These are phyloP conservation scores for Exobasidium cylindrosporum DNA, from an alignment of 1,284 basidiomycete species.

Conservation along the genomic window DNA sequence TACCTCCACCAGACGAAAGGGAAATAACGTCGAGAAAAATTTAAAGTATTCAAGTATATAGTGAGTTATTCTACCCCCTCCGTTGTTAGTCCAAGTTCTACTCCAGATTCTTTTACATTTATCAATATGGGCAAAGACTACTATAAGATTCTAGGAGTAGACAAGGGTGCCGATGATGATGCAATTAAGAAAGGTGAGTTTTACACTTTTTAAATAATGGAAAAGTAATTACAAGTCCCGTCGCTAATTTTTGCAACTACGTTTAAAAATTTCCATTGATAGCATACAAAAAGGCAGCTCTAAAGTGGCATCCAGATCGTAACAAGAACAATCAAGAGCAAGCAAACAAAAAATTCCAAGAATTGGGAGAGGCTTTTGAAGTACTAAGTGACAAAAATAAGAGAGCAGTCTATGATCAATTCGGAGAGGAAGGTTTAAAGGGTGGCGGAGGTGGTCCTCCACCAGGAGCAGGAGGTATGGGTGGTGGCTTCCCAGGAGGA, in stretches of 20 bases:
- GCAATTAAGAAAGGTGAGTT: slow-evolving; percentile 46
- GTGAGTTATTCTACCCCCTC: no score
- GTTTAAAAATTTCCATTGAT: neutral
- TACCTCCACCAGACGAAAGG: no score
- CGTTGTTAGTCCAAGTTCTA: no score
- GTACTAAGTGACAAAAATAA: slow-evolving; percentile 92
- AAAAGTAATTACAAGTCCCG: no score
- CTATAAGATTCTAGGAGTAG: slow-evolving; percentile 52
- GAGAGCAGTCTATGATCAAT: slow-evolving; percentile 86
- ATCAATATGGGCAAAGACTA: slow-evolving; percentile 53
- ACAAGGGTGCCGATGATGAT: slow-evolving; percentile 48
- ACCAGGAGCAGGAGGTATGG: slow-evolving; percentile 14
- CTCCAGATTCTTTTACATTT: no score
- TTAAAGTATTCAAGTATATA: no score
- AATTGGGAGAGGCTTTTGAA: slow-evolving; percentile 95
- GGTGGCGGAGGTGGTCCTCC: slow-evolving; percentile 55
- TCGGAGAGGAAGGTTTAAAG: slow-evolving; percentile 94
- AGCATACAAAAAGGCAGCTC: slow-evolving; percentile 59
- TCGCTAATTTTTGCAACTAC: neutral
- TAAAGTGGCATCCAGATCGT: slow-evolving; percentile 90
- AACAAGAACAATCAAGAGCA: slow-evolving; percentile 71
- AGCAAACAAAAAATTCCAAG: slow-evolving; percentile 87
- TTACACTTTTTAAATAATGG: no score
- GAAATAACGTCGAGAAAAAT: no score
- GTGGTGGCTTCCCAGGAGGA: slow-evolving; percentile 30